Evolutionary conservation across 495 filamentous ascomycete species (phyloP).

Genomic region (Penicillium paradoxum): DNA sequence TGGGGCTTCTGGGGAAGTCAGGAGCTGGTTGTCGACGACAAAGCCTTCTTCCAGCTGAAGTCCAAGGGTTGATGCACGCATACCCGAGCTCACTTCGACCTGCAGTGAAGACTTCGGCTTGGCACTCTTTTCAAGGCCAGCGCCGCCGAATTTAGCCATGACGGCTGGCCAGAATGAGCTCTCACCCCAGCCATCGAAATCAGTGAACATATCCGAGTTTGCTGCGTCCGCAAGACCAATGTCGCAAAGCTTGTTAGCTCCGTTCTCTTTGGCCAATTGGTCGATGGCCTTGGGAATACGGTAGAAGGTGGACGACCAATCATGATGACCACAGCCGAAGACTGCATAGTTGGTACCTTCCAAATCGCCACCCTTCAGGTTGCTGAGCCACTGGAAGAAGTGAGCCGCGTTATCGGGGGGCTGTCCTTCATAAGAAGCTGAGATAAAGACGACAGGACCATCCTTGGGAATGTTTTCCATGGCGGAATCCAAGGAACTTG

Average conservation of each 20-base stretch:
- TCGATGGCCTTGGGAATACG: constrained; percentile 63
- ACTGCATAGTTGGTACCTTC: constrained; percentile 57
- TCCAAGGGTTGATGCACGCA: constrained; percentile 55
- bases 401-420: constrained; percentile 69
- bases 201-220: constrained; percentile 58
- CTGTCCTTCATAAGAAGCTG: constrained; percentile 69
- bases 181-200: constrained; percentile 70
- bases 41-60: constrained; percentile 62
- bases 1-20: constrained; percentile 52
- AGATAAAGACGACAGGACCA: constrained; percentile 61
- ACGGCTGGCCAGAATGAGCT: constrained; percentile 59
- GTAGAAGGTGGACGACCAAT: constrained; percentile 73
- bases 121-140: constrained; percentile 16
- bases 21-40: constrained; percentile 49
- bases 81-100: constrained; percentile 54
- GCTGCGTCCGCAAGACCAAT: constrained; percentile 60
- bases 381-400: constrained; percentile 62
- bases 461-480: constrained; percentile 56
- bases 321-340: constrained; percentile 48
- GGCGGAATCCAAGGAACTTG: constrained; percentile 57
- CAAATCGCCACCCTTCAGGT: constrained; percentile 45
- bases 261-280: constrained; percentile 42
- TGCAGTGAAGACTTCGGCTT: constrained; percentile 38
- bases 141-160: constrained; percentile 42
- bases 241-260: constrained; percentile 49